Evolutionary conservation across 2,329 filamentous ascomycete genomes (phyloP), one percentile per base, ranked within the genome.

Genomic region (Sporothrix pseudoabietina): DNA sequence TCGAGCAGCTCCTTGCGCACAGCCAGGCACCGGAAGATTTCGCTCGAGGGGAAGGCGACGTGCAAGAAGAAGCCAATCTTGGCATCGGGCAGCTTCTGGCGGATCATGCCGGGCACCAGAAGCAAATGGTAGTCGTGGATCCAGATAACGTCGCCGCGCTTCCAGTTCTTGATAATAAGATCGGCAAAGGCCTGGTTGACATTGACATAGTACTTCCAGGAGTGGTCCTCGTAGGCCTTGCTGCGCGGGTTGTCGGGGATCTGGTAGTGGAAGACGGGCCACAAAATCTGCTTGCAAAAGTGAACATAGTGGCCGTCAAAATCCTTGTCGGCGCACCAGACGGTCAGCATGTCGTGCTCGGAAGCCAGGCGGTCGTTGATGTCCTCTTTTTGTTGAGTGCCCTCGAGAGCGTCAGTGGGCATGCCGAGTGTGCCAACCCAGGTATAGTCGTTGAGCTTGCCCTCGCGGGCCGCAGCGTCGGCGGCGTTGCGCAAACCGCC

Each of bases 201-300:
- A 71, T 93, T 93, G 79, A 94, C 92, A 78, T 98, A 98, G 84
- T 93, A 97, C 77, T 94, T 88, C 94, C 94, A 98, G 0, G 94
- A 98, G 82, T 98, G 94, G 78, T 98, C 95, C 81, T 97, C 92
- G 81, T 97, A 98, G 0, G 95, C 95, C 82, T 98, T 98, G 88
- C 94, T 98, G 86, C 97, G 97, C 35, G 95, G 95, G 80, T 97
- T 97, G 80, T 98, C 96, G 0, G 95, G 96, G 74, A 98, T 97
- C 82, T 98, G 94, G 81, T 98, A 98, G 82, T 98, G 94, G 82
- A 98, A 97, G 74, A 98, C 94, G 0, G 95, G 95, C 95, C 95
- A 98, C 7, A 98, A 86, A 72, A 98, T 97, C 79, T 95, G 94
- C 84, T 98, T 98, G 90, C 94, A 98, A 80, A 96, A 98, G 82